These are phyloP conservation scores for Aspergillus pseudotamarii DNA, from an alignment of 2,329 filamentous ascomycete species.

Conservation along the genomic window DNA sequence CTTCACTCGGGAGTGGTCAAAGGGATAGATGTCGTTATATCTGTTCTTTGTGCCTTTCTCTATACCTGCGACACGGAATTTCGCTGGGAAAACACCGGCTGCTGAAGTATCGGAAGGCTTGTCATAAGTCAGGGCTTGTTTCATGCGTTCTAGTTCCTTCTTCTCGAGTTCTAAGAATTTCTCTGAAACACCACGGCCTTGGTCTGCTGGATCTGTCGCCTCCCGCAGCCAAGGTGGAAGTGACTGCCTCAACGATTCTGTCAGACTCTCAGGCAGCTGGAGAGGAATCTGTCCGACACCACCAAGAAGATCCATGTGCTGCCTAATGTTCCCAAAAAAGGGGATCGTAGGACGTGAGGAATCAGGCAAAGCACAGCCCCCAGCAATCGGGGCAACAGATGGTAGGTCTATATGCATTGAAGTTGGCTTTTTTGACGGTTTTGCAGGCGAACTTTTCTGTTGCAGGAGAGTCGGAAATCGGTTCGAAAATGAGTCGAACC, in stretches of 20 bases:
- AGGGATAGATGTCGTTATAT: slow-evolving; percentile 97
- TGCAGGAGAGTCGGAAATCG: slow-evolving; percentile 59
- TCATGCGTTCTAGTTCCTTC: slow-evolving; percentile 89
- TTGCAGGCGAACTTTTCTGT: slow-evolving; percentile 28
- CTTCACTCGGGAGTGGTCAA: slow-evolving; percentile 87
- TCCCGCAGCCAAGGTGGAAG: slow-evolving; percentile 78
- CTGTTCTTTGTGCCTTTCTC: slow-evolving; percentile 95
- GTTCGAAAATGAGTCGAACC: slow-evolving; percentile 73
- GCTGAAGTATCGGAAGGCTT: slow-evolving; percentile 58
- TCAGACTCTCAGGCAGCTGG: slow-evolving; percentile 59
- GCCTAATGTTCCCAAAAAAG: slow-evolving; percentile 94
- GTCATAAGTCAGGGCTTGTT: slow-evolving; percentile 68
- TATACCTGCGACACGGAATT: slow-evolving; percentile 81
- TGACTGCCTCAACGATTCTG: slow-evolving; percentile 48
- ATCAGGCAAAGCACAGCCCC: slow-evolving; percentile 79
- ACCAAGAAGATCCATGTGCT: slow-evolving; percentile 92
- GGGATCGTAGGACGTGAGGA: slow-evolving; percentile 72
- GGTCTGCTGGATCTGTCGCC: slow-evolving; percentile 67
- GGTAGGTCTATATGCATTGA: slow-evolving; percentile 56
- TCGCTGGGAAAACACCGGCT: slow-evolving; percentile 42
- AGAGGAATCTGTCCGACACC: slow-evolving; percentile 81
- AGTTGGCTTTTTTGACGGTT: slow-evolving; percentile 49
- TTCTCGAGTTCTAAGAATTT: slow-evolving; percentile 84
- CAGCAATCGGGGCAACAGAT: slow-evolving; percentile 75
- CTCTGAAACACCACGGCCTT: slow-evolving; percentile 78